These are phyloP conservation scores for Leccinellum rugosiceps DNA, from an alignment of 768 basidiomycete species.

Conservation along the genomic window DNA sequence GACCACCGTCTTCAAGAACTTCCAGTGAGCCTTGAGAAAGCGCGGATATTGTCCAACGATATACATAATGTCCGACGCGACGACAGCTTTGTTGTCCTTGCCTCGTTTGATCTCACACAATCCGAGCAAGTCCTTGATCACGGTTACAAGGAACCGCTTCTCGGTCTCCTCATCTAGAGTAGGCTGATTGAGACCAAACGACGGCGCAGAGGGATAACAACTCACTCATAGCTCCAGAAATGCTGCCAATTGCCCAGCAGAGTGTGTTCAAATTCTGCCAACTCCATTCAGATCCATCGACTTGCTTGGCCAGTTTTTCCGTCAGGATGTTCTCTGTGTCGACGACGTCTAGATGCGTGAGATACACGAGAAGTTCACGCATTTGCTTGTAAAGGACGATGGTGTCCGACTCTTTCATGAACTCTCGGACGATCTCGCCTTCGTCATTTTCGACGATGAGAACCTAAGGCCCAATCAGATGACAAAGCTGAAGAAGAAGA, in stretches of 20 bases:
- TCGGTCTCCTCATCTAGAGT: conserved; percentile 92
- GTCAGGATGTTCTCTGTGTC: conserved; percentile 98
- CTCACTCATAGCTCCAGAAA: conserved; percentile 98
- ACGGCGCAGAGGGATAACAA: conserved; percentile 13
- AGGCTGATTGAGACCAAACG: background rate
- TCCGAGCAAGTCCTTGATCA: conserved; percentile 98
- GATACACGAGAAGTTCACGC: conserved; percentile 95
- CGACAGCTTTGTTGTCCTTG: conserved; percentile 99
- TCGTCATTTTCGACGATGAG: conserved; percentile 99
- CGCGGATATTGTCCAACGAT: conserved; percentile 99
- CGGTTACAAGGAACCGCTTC: conserved; percentile 97
- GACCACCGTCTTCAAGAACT: conserved; percentile 99
- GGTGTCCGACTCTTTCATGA: conserved; percentile 98
- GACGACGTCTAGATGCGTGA: conserved; percentile 92
- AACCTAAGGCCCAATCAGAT: conserved; percentile 51
- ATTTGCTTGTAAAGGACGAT: conserved; percentile 99
- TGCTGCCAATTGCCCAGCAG: conserved; percentile 99
- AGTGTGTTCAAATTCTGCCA: conserved; percentile 99
- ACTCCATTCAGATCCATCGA: conserved; percentile 97
- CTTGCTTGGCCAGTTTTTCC: conserved; percentile 96
- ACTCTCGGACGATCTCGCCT: conserved; percentile 98
- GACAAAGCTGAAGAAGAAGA: background rate
- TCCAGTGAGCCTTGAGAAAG: conserved; percentile 99
- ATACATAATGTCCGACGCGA: conserved; percentile 96
- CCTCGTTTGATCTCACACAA: conserved; percentile 97